phyloP scores from a whole-genome alignment of 305 asterid species.

The Solanum aculeatissimum region DNA sequence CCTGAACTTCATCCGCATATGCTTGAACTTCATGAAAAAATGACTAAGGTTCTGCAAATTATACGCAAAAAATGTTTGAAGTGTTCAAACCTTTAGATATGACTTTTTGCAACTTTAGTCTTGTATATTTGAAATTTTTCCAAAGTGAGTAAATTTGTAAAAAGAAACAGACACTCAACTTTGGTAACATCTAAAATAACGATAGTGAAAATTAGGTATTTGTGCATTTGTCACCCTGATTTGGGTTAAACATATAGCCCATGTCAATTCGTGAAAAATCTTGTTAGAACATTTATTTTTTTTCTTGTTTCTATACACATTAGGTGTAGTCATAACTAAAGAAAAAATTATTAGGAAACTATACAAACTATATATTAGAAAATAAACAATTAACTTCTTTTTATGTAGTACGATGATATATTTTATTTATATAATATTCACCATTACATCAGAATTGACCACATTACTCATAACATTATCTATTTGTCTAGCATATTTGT shows the following conservation, averaged over 20 bases:
- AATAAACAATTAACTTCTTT: neutral
- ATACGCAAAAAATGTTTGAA: neutral
- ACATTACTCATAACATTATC: neutral
- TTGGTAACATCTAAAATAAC: neutral
- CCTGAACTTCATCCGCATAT: too few relatives aligned
- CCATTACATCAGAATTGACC: neutral
- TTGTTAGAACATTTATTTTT: neutral
- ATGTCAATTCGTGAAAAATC: neutral
- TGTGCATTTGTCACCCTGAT: neutral
- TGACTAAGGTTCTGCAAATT: too few relatives aligned
- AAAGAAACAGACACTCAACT: neutral
- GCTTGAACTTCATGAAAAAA: too few relatives aligned
- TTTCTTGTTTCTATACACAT: neutral
- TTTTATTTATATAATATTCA: neutral
- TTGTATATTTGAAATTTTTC: neutral
- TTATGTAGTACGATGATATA: neutral
- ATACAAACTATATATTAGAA: too few relatives aligned
- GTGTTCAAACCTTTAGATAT: neutral
- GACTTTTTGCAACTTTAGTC: too few relatives aligned
- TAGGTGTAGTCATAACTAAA: neutral
- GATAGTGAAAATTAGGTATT: neutral
- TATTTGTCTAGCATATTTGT: neutral
- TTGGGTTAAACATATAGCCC: neutral
- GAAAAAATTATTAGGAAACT: neutral
- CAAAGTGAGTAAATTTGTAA: neutral